phyloP scores from a whole-genome alignment of 2,329 filamentous ascomycete genomes.

The Monilinia polystroma region DNA sequence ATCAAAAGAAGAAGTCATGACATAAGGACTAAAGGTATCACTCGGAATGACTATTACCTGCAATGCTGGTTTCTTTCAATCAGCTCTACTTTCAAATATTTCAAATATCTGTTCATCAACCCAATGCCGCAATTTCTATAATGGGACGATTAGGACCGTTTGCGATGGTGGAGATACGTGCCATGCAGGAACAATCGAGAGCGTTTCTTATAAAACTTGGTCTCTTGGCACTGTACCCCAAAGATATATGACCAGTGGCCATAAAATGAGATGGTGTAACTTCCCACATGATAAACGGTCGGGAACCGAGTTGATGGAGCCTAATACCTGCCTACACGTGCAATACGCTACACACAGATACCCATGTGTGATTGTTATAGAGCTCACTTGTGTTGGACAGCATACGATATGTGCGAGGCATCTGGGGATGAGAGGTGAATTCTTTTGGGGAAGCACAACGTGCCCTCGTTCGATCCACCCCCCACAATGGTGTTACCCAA shows the following conservation, averaged over 20 bases:
- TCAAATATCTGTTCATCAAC: not conserved
- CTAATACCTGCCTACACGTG: slow-evolving; percentile 12
- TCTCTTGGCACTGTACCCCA: not conserved
- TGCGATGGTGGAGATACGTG: not conserved
- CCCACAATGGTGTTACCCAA: slow-evolving; percentile 12
- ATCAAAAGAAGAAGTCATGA: not conserved
- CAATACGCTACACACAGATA: slow-evolving; percentile 2
- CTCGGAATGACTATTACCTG: not conserved
- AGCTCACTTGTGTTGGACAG: not conserved
- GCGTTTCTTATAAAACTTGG: not conserved
- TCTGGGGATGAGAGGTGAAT: not conserved
- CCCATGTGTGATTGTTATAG: slow-evolving; percentile 6
- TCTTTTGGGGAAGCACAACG: slow-evolving; percentile 5
- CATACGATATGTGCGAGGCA: slow-evolving; percentile 11
- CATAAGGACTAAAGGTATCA: not conserved
- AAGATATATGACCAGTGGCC: not conserved
- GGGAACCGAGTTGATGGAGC: not conserved
- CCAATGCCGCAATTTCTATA: not conserved
- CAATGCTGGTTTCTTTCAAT: not conserved
- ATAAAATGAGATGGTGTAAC: slow-evolving; percentile 12
- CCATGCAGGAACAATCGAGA: slow-evolving; percentile 1
- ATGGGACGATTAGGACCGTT: not conserved
- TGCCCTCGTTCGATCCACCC: slow-evolving; percentile 4
- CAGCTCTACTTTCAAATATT: slow-evolving; percentile 1
- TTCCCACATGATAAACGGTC: slow-evolving; percentile 11